Base-by-base conservation (phyloP, 2,329 filamentous ascomycete genomes). In the Tolypocladium ophioglossoides region DNA sequence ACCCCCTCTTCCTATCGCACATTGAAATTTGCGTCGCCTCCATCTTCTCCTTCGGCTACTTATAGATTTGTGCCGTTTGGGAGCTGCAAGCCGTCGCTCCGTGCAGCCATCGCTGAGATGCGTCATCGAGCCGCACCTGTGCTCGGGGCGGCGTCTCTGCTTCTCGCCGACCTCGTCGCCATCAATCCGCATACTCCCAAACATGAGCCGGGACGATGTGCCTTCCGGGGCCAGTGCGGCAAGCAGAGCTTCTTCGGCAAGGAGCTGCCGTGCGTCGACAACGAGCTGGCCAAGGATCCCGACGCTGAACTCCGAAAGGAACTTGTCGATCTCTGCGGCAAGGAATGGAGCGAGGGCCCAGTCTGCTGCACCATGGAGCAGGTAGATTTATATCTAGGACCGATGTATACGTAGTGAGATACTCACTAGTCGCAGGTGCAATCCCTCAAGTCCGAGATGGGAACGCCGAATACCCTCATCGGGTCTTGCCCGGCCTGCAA, bases 401-500 rank as follows among this genome's bases (percentile, higher is more conserved):
- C 8, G 20, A 20, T 7, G 10, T 3, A 2, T 9, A 9, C 35
- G 20, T 3, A 8, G 12, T 34, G 22, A n/a, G 14, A 49, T 27
- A 4, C 52, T 9, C 24, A 52, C 14, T 41, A 14, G 32, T 32
- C 16, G 47, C 64, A 91, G 87, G 78, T 99, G 54, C 82, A 88
- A 62, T 78, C 86, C 1, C 82, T 99, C 58, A 86, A 89, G 63
- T 86, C 82, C 57, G 95, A 96, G 65, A 79, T 99, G 55, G 86
- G 89, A 61, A 89, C 89, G 24, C 92, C 91, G 2, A 90, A 91
- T 62, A 84, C 86, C 56, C 87, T 99, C 66, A 91, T 99, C 67
- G 85, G 91, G 30, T 90, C 91, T 11, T 99, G 94, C 68, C 94
- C 94, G 2, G 94, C 95, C 35, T 99, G 94, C 80, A 95, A 94